Base-by-base conservation (phyloP, 371 early-diverging fungal genomes). In the Rozella allomycis region DNA sequence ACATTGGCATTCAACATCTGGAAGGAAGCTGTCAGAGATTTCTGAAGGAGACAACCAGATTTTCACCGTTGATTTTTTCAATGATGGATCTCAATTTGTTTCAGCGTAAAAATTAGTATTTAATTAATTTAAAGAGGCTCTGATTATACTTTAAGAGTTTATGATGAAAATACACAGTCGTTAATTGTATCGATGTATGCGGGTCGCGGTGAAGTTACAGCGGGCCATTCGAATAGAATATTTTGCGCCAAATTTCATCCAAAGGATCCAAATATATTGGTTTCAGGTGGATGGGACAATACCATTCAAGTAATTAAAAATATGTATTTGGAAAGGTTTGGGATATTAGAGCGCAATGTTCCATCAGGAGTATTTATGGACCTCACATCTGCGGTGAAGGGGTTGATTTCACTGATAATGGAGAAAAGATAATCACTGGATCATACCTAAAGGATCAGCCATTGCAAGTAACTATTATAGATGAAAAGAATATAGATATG, bases 211-310 rank as follows among this genome's bases (percentile, higher is more conserved):
- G 33, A 27, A 9, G 38, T 25, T 2, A 30, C 52, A 16, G 48
- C 57, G n/a, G 62, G 59, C 2, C 62, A 61, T 35, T 43, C 54
- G 7, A 57, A 46, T 37, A 43, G 58, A 16, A 43, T 59, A 14
- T 61, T 61, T 38, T 45, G 49, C 2, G 46, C 49, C 6, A 41
- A 44, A 17, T 59, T 52, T 32, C 62, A 61, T 38, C 59, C 62
- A 11, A 40, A 27, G 18, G 47, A 50, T 11, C 36, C 37, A 6
- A 40, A 57, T 21, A 17, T 46, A 12, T 25, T 56, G 10, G 26
- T 50, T 22, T 44, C 45, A 20, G 59, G 49, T 17, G 62, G 61
- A 3, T 56, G 51, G 56, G 59, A 52, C 33, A 46, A 46, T 14
- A 52, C 50, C 6, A 23, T 55, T 10, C 47, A 59, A 47, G 47